phyloP scores from a whole-genome alignment of 805 yeast species.

The Cephaloascus albidus region DNA sequence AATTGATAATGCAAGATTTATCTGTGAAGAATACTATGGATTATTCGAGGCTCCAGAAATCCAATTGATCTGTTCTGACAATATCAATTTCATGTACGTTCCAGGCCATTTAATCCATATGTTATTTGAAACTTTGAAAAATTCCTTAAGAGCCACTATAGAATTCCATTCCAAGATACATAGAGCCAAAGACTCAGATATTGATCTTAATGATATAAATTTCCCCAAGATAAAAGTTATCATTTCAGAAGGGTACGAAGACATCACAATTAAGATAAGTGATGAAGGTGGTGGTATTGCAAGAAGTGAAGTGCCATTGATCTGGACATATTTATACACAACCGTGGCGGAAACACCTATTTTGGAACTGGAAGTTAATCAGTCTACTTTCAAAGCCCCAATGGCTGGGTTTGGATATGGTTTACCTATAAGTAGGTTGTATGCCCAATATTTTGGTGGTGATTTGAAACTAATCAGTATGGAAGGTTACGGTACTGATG shows the following conservation, averaged over 20 bases:
- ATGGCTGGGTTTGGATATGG: conserved; percentile 96
- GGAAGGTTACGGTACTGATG: conserved; percentile 96
- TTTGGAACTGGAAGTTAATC: conserved; percentile 47
- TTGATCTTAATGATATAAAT: conserved; percentile 42
- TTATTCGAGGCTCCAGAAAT: conserved; percentile 81
- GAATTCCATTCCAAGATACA: conserved; percentile 59
- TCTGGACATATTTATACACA: conserved; percentile 89
- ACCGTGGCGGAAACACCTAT: conserved; percentile 70
- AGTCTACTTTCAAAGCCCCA: conserved; percentile 72
- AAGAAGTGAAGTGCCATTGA: conserved; percentile 69
- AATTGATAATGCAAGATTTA: conserved; percentile 80
- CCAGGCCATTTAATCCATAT: conserved; percentile 91
- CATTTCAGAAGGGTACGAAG: conserved; percentile 83
- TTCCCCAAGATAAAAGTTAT: conserved; percentile 83
- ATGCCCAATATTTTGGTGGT: conserved; percentile 87
- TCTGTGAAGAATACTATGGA: conserved; percentile 88
- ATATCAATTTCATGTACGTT: conserved; percentile 79
- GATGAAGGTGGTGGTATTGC: conserved; percentile 96
- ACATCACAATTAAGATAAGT: conserved; percentile 80
- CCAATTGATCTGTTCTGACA: conserved; percentile 64
- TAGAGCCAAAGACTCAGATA: conserved; percentile 31
- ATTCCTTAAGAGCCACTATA: conserved; percentile 82
- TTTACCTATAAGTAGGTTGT: conserved; percentile 73
- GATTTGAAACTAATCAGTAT: conserved; percentile 78
- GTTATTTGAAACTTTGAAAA: conserved; percentile 82